These are phyloP conservation scores for Moricandia arvensis DNA, from an alignment of 345 rosid genomes.

Conservation along the genomic window DNA sequence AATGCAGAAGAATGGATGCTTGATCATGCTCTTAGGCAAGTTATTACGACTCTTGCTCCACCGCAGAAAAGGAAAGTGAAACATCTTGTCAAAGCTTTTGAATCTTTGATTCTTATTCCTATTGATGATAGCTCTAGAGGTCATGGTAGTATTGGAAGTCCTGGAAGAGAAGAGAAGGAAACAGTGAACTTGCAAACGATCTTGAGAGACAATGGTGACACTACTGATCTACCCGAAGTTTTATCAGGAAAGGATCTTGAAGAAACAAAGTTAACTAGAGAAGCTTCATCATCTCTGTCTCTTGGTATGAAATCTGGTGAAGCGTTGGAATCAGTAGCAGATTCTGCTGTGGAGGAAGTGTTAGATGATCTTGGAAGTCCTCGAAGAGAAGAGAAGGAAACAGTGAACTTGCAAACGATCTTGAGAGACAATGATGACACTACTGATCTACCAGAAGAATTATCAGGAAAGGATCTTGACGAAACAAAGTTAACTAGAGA, in stretches of 20 bases:
- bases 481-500: background rate
- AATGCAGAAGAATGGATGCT: slow-evolving; percentile 93
- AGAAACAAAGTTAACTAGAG: slow-evolving; percentile 23
- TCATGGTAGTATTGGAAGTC: slow-evolving; percentile 20
- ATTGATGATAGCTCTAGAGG: slow-evolving; percentile 29
- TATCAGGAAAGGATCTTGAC: background rate
- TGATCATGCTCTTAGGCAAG: slow-evolving; percentile 81
- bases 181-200: background rate
- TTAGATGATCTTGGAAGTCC: slow-evolving; percentile 16
- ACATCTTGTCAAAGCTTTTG: slow-evolving; percentile 89
- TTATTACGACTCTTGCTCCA: slow-evolving; percentile 63
- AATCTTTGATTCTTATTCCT: slow-evolving; percentile 44
- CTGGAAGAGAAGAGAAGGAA: slow-evolving; percentile 10
- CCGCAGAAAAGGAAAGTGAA: slow-evolving; percentile 74
- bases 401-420: background rate
- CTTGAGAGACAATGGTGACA: background rate
- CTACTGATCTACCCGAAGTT: slow-evolving; percentile 9
- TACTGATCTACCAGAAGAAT: slow-evolving; percentile 8
- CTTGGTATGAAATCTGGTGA: slow-evolving; percentile 25
- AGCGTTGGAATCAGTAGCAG: slow-evolving; percentile 18
- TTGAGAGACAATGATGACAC: background rate
- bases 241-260: slow-evolving; percentile 27
- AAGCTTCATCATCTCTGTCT: slow-evolving; percentile 10
- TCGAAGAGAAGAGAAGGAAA: slow-evolving; percentile 11
- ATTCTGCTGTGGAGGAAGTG: slow-evolving; percentile 17